Evolutionary conservation across 2,329 filamentous ascomycete genomes (phyloP).

Genomic region (Hirsutella rhossiliensis): DNA sequence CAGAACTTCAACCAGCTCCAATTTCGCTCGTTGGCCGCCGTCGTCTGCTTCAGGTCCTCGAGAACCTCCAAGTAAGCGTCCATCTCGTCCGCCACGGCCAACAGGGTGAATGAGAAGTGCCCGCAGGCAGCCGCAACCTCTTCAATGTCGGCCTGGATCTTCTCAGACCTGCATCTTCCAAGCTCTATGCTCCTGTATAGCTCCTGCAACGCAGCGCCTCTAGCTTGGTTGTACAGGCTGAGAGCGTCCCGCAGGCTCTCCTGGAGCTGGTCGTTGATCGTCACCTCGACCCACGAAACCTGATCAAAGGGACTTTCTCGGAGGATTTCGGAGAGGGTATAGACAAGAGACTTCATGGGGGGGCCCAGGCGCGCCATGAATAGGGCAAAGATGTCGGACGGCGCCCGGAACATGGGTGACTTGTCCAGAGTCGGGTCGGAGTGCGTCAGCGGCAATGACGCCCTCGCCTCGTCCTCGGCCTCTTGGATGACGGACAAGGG

Average conservation of each 20-base stretch:
- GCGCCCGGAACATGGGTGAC: constrained; percentile 36
- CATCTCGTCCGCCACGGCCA: constrained; percentile 86
- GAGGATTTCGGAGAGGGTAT: constrained; percentile 78
- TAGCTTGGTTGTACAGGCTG: constrained; percentile 62
- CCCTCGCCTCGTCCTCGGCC: constrained; percentile 32
- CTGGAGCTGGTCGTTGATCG: constrained; percentile 67
- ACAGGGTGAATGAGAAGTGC: constrained; percentile 85
- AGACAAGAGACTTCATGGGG: constrained; percentile 92
- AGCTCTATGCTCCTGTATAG: constrained; percentile 74
- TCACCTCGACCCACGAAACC: constrained; percentile 54
- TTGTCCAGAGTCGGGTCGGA: constrained; percentile 17
- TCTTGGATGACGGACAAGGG: constrained; percentile 52
- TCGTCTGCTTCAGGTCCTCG: constrained; percentile 68
- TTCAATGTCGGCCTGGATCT: constrained; percentile 84
- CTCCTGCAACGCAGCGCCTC: constrained; percentile 62
- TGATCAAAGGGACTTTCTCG: constrained; percentile 74
- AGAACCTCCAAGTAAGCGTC: constrained; percentile 71
- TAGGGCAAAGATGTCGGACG: constrained; percentile 79
- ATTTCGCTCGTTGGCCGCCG: constrained; percentile 47
- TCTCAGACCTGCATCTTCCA: constrained; percentile 53
- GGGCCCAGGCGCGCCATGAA: constrained; percentile 86
- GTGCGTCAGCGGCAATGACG: constrained; percentile 9
- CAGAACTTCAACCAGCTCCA: constrained; percentile 89
- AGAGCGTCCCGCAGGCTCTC: constrained; percentile 73
- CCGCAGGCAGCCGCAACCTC: constrained; percentile 97